Percentiles rank a stretch among this genome's conserved stretches.
Evolutionary conservation across 495 filamentous ascomycete species (phyloP).

Genomic region (Neurospora sp.): DNA sequence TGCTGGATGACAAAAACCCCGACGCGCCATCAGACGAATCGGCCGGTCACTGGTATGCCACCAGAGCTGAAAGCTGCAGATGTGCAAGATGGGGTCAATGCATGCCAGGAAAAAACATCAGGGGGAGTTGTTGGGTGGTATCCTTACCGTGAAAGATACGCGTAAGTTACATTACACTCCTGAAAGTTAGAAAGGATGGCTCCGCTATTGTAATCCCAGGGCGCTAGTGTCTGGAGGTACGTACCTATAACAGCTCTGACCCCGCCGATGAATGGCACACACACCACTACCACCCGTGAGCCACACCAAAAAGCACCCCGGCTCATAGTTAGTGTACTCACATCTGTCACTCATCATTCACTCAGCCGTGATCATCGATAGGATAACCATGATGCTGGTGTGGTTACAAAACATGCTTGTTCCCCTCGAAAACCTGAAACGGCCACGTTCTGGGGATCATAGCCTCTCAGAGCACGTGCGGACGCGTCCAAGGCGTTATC

Average conservation of each 20-base stretch:
- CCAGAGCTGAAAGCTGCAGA: slow-evolving; percentile 39
- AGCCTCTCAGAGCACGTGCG: not conserved
- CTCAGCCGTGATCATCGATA: not conserved
- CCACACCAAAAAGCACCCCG: not conserved
- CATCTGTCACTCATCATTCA: not conserved
- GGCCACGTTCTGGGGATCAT: not conserved
- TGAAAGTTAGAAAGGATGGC: slow-evolving; percentile 5
- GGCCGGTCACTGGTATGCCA: slow-evolving; percentile 21
- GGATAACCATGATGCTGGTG: not conserved
- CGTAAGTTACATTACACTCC: not conserved
- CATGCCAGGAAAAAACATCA: not conserved
- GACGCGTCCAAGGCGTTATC: not conserved
- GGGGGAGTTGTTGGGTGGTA: slow-evolving; percentile 6
- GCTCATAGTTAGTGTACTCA: not conserved
- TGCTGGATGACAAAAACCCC: slow-evolving; percentile 23
- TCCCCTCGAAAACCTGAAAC: not conserved
- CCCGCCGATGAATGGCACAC: not conserved
- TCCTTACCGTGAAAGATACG: slow-evolving; percentile 1
- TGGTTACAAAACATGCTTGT: not conserved
- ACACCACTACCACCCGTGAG: not conserved
- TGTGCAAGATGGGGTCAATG: slow-evolving; percentile 12
- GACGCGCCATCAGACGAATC: slow-evolving; percentile 25
- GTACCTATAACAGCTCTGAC: not conserved
- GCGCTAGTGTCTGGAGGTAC: not conserved
- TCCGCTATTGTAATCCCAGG: slow-evolving; percentile 1